These are phyloP conservation scores for Sphaerobolus stellatus DNA, from an alignment of 1,284 basidiomycete species.

Conservation along the genomic window DNA sequence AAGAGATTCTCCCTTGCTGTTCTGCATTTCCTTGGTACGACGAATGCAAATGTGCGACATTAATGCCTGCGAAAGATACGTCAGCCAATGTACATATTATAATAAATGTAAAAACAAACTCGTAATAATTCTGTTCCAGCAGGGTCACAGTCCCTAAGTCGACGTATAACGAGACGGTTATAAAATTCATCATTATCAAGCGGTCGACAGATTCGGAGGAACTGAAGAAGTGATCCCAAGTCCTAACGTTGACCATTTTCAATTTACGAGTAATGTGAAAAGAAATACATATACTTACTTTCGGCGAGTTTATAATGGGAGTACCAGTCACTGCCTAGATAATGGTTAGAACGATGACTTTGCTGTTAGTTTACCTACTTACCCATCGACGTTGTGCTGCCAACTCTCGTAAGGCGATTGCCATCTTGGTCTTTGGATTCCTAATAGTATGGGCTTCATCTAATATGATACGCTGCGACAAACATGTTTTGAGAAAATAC, in stretches of 20 bases:
- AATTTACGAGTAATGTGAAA: conserved; percentile 46
- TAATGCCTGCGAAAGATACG: conserved; percentile 56
- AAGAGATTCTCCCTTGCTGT: conserved; percentile 67
- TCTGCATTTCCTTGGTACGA: conserved; percentile 90
- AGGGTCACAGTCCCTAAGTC: conserved; percentile 65
- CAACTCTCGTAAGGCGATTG: conserved; percentile 66
- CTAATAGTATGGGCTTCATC: conserved; percentile 88
- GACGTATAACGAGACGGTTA: conserved; percentile 71
- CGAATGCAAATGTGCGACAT: conserved; percentile 83
- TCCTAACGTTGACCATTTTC: conserved; percentile 63
- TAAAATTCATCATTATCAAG: conserved; percentile 80
- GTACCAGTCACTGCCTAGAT: conserved; percentile 66
- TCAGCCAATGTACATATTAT: conserved; percentile 11
- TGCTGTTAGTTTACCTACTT: neutral
- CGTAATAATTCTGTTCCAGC: conserved; percentile 70
- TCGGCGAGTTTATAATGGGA: conserved; percentile 64
- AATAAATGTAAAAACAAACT: conserved; percentile 37
- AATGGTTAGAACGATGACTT: neutral
- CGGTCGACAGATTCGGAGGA: conserved; percentile 78
- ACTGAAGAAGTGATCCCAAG: conserved; percentile 80
- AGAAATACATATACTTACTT: conserved; percentile 3
- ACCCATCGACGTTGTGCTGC: conserved; percentile 75
- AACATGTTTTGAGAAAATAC: neutral
- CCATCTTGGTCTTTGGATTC: conserved; percentile 84
- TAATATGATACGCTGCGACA: conserved; percentile 66